Conservation (phyloP, 2,329 filamentous ascomycete species). For the Colletotrichum camelliae region DNA sequence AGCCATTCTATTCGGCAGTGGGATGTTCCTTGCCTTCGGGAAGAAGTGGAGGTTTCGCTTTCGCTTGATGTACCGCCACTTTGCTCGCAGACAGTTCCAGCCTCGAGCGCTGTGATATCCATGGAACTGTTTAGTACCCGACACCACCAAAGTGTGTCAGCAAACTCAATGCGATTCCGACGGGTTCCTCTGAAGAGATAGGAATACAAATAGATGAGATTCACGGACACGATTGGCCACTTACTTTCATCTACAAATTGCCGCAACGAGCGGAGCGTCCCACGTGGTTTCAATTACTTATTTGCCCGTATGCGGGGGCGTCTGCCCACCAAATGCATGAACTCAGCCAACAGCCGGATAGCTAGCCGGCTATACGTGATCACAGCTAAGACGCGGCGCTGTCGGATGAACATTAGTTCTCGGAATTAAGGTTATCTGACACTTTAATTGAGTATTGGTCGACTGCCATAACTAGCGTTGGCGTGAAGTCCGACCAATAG, state of each 20-base stretch:
- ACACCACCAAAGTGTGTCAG: background rate
- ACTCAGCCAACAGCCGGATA: background rate
- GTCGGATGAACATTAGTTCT: background rate
- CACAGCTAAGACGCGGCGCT: background rate
- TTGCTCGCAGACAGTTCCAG: background rate
- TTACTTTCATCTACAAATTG: background rate
- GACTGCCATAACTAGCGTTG: background rate
- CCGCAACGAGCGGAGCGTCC: background rate
- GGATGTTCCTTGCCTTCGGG: background rate
- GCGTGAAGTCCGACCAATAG: background rate
- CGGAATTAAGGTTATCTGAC: background rate
- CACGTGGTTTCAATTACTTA: background rate
- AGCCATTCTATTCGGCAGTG: conserved; percentile 24
- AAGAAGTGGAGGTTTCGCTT: background rate
- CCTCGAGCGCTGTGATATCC: background rate
- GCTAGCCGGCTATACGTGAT: background rate
- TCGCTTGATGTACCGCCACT: background rate
- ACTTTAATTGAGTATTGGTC: background rate
- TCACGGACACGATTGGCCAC: background rate
- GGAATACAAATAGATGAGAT: background rate
- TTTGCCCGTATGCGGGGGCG: background rate
- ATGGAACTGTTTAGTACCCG: background rate
- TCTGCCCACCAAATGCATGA: background rate
- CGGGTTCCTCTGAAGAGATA: background rate
- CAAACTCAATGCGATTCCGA: background rate